Evolutionary conservation across 371 early-diverging fungal species (phyloP).

Genomic region (Rhizopus sp.): DNA sequence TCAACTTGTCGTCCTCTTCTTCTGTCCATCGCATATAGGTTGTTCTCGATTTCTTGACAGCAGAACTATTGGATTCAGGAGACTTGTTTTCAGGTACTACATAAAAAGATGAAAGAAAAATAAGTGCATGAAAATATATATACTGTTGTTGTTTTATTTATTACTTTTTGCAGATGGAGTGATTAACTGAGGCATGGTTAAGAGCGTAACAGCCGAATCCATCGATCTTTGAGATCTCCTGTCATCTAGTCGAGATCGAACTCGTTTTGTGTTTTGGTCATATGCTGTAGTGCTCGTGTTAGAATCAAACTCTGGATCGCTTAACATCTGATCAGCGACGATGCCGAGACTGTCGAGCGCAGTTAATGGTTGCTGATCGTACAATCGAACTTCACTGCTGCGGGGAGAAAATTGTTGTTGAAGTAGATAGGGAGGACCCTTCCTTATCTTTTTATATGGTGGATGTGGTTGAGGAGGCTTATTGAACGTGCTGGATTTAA

Average conservation of each 20-base stretch:
- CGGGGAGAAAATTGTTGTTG: slow-evolving; percentile 52
- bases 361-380: slow-evolving; percentile 22
- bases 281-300: background rate
- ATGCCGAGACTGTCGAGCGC: slow-evolving; percentile 36
- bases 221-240: slow-evolving; percentile 49
- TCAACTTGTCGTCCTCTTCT: slow-evolving; percentile 35
- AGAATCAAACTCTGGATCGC: slow-evolving; percentile 30
- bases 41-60: slow-evolving; percentile 42
- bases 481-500: slow-evolving; percentile 9
- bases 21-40: slow-evolving; percentile 47
- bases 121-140: too few species aligned
- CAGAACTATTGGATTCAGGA: background rate
- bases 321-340: slow-evolving; percentile 43
- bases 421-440: slow-evolving; percentile 45
- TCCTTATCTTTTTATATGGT: slow-evolving; percentile 12
- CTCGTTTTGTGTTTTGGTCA: slow-evolving; percentile 11
- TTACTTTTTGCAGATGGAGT: slow-evolving; percentile 9
- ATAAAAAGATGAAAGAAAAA: too few species aligned
- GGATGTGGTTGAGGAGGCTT: slow-evolving; percentile 11
- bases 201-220: slow-evolving; percentile 47
- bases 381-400: slow-evolving; percentile 29
- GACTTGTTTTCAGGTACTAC: too few species aligned
- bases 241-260: slow-evolving; percentile 22
- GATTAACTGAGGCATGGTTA: slow-evolving; percentile 42
- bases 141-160: background rate